Conservation (phyloP, 352 stramenopile species). For the Aphanomyces euteiches region DNA sequence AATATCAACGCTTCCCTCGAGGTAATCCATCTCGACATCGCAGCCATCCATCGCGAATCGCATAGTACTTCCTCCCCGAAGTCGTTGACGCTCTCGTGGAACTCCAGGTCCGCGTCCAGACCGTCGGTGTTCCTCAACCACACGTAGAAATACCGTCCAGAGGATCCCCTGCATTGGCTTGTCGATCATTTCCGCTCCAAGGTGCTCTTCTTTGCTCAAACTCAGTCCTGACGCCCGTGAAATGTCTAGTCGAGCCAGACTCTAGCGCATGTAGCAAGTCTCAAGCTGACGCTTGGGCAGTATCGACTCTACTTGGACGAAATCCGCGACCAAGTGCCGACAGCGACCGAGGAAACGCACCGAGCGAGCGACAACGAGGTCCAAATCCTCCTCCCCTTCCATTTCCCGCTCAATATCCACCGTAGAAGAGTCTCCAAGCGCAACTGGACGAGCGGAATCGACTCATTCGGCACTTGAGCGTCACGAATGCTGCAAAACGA, state of each 20-base stretch:
- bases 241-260: background rate
- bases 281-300: slow-evolving; percentile 12
- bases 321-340: background rate
- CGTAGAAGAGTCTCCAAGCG: slow-evolving; percentile 10
- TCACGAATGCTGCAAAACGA: background rate
- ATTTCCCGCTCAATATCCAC: background rate
- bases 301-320: slow-evolving; percentile 24
- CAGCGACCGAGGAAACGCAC: slow-evolving; percentile 6
- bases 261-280: background rate
- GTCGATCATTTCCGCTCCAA: slow-evolving; percentile 23
- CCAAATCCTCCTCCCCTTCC: background rate
- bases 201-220: slow-evolving; percentile 8
- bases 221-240: background rate
- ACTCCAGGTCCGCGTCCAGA: background rate
- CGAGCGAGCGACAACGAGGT: slow-evolving; percentile 1
- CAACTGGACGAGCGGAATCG: slow-evolving; percentile 22
- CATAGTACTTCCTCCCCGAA: slow-evolving; percentile 25
- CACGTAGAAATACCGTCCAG: slow-evolving; percentile 8
- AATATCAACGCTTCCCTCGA: background rate
- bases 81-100: slow-evolving; percentile 20
- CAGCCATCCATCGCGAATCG: background rate
- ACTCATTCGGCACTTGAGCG: slow-evolving; percentile 14
- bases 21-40: background rate
- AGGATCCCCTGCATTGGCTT: slow-evolving; percentile 17
- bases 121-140: too few species aligned